Percentiles rank a stretch among this genome's conserved stretches.
phyloP scores from a whole-genome alignment of 352 stramenopile genomes.

The Aphanomyces euteiches region DNA sequence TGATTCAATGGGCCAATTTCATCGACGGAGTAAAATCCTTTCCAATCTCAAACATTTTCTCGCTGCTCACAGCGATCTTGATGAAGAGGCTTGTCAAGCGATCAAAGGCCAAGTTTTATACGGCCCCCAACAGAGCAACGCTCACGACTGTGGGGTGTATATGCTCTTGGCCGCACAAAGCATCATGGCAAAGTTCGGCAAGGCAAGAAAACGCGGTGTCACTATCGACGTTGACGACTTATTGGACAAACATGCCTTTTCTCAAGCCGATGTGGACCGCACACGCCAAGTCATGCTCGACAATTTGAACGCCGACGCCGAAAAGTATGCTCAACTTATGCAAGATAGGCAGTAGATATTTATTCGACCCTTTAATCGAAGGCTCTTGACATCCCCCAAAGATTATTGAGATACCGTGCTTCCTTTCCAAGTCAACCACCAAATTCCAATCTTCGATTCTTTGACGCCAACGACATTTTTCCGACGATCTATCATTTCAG shows the following conservation, averaged over 20 bases:
- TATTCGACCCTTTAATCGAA: too few relatives aligned
- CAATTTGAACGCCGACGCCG: background rate
- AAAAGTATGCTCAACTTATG: background rate
- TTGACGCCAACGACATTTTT: too few relatives aligned
- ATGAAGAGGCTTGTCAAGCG: constrained; percentile 34
- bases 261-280: background rate
- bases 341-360: too few relatives aligned
- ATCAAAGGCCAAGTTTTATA: constrained; percentile 33
- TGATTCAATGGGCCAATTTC: constrained; percentile 9
- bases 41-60: constrained; percentile 35
- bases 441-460: too few relatives aligned
- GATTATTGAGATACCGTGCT: too few relatives aligned
- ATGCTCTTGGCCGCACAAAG: constrained; percentile 58
- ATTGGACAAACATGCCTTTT: background rate
- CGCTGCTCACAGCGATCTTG: background rate
- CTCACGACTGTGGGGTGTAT: constrained; percentile 65
- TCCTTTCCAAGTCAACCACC: too few relatives aligned
- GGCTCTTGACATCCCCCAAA: too few relatives aligned
- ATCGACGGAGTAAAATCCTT: constrained; percentile 33
- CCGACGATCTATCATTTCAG: too few relatives aligned
- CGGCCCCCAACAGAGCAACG: constrained; percentile 52
- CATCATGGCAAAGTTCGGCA: constrained; percentile 37
- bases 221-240: background rate
- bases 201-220: background rate
- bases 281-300: background rate